Evolutionary conservation across 148 eudicot species (phyloP).

Genomic region (Agrostemma githago): DNA sequence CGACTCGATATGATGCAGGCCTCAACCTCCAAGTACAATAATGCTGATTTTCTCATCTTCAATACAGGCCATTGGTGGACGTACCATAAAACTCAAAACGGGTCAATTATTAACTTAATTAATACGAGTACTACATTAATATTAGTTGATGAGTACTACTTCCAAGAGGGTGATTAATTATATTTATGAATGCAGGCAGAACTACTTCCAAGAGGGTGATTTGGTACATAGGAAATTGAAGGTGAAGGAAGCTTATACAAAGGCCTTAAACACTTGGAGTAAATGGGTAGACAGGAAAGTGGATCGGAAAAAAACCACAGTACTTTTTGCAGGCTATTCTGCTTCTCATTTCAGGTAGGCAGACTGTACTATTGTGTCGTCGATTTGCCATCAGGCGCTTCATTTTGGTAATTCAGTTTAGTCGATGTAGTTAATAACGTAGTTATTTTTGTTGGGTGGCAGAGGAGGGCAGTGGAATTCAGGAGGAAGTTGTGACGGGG

Average conservation of each 20-base stretch:
- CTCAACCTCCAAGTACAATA: constrained; percentile 31
- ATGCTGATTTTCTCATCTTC: constrained; percentile 60
- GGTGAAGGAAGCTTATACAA: constrained; percentile 48
- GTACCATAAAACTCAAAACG: constrained; percentile 47
- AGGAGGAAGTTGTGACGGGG: constrained; percentile 50
- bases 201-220: constrained; percentile 57
- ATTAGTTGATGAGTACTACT: not conserved
- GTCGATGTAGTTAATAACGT: no score
- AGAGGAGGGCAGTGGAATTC: constrained; percentile 69
- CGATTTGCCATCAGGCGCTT: not conserved
- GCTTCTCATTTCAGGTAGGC: constrained; percentile 60
- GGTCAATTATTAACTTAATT: constrained; percentile 23
- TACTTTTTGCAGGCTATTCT: constrained; percentile 51
- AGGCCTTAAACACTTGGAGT: constrained; percentile 56
- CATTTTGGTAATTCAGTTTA: no score
- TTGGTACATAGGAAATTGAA: constrained; percentile 39
- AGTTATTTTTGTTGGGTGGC: not conserved
- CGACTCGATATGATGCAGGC: constrained; percentile 54
- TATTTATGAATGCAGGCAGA: constrained; percentile 27
- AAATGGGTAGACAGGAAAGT: constrained; percentile 52
- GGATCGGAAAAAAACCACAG: constrained; percentile 31
- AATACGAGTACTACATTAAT: not conserved
- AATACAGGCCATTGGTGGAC: constrained; percentile 86
- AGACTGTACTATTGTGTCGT: no score
- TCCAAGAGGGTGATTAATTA: not conserved